Evolutionary conservation across 2,329 filamentous ascomycete species (phyloP).

Genomic region (Uncinocarpus reesii): DNA sequence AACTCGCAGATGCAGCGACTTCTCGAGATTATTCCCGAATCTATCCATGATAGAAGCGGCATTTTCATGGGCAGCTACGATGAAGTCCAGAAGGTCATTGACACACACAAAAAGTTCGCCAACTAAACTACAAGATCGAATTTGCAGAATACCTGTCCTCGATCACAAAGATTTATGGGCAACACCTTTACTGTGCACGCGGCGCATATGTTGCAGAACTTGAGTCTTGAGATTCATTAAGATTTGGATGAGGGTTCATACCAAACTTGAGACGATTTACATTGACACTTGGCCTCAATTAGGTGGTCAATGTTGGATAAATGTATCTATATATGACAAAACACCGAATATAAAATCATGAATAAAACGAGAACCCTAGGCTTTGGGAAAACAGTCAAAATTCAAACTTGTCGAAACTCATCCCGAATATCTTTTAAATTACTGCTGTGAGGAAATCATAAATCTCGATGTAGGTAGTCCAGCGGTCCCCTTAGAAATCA

Average conservation of each 20-base stretch:
- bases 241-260: background rate
- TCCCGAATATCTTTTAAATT: too few relatives aligned
- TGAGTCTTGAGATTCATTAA: background rate
- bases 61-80: conserved; percentile 94
- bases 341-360: conserved; percentile 1
- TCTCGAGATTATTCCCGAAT: conserved; percentile 76
- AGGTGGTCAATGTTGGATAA: background rate
- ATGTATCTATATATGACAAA: conserved; percentile 10
- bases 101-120: conserved; percentile 52
- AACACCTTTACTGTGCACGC: background rate
- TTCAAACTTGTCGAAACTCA: background rate
- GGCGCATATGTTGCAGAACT: background rate
- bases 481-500: too few relatives aligned
- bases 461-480: too few relatives aligned
- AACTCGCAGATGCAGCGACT: conserved; percentile 86
- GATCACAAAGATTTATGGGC: too few relatives aligned
- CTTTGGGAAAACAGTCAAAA: background rate
- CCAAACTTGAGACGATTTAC: background rate
- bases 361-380: background rate
- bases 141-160: too few relatives aligned
- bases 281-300: background rate
- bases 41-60: conserved; percentile 89
- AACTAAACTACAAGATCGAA: conserved; percentile 13
- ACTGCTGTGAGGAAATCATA: too few relatives aligned
- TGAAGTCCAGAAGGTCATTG: conserved; percentile 91